A percentile compares a stretch with the other conserved stretches of the same genome.
These are phyloP conservation scores for Cystobasidium slooffiae DNA, from an alignment of 1,284 basidiomycete genomes.

Conservation along the genomic window DNA sequence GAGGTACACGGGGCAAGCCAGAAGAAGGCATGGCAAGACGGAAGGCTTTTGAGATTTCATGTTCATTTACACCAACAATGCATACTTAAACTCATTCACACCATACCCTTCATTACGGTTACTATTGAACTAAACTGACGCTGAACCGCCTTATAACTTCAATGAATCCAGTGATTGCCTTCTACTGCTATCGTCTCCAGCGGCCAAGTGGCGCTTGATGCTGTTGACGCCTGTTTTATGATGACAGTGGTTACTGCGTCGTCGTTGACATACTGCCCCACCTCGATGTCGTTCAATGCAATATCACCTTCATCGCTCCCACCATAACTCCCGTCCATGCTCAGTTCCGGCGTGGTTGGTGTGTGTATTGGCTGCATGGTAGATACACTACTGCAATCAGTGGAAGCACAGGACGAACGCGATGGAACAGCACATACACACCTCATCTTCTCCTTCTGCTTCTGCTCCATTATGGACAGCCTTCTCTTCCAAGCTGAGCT, in stretches of 20 bases:
- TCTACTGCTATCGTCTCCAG: slow-evolving; percentile 27
- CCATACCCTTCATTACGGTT: too few species aligned
- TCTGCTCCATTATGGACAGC: background rate
- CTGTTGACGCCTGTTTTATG: background rate
- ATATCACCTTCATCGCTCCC: slow-evolving; percentile 20
- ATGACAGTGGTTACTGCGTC: background rate
- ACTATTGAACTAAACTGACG: too few species aligned
- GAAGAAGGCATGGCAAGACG: too few species aligned
- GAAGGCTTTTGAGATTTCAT: too few species aligned
- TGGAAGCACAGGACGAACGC: background rate
- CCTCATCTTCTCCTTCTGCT: slow-evolving; percentile 19
- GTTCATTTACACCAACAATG: too few species aligned
- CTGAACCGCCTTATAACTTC: too few species aligned
- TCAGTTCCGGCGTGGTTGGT: slow-evolving; percentile 35
- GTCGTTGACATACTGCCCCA: background rate
- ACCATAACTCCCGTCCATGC: slow-evolving; percentile 35
- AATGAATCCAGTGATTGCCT: slow-evolving; percentile 28
- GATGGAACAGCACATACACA: slow-evolving; percentile 22
- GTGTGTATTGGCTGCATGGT: background rate
- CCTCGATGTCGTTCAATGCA: background rate
- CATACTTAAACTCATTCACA: too few species aligned
- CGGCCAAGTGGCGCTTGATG: slow-evolving; percentile 10
- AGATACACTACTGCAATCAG: background rate
- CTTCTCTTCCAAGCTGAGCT: slow-evolving; percentile 8
- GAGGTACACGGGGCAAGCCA: too few species aligned